phyloP scores from a whole-genome alignment of 2,329 filamentous ascomycete genomes.

The Arthrobotrys sinensis region DNA sequence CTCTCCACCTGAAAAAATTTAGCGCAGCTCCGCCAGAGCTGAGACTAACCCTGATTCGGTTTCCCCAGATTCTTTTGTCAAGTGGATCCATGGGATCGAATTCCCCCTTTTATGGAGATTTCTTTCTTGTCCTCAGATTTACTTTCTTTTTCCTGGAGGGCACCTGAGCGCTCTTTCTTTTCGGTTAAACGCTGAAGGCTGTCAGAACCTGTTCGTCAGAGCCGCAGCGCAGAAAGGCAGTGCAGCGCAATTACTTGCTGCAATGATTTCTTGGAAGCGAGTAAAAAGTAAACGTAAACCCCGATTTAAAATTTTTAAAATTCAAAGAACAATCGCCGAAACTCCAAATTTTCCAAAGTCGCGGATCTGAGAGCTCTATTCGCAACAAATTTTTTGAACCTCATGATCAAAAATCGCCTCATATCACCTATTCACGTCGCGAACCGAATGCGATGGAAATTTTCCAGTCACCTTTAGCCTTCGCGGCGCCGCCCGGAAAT shows the following conservation, averaged over 20 bases:
- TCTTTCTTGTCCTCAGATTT: neutral
- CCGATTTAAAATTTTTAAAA: constrained; percentile 20
- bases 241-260: constrained; percentile 4
- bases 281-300: constrained; percentile 32
- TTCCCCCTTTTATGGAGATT: constrained; percentile 47
- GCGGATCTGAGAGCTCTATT: constrained; percentile 18
- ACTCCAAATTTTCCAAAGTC: constrained; percentile 16
- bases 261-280: constrained; percentile 21
- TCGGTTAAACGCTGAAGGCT: constrained; percentile 33
- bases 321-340: constrained; percentile 29
- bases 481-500: neutral
- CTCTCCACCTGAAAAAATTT: constrained; percentile 19
- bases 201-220: constrained; percentile 16
- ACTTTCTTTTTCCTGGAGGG: constrained; percentile 5
- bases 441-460: constrained; percentile 15
- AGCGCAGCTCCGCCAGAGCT: constrained; percentile 15
- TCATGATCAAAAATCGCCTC: constrained; percentile 17
- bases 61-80: constrained; percentile 14
- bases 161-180: constrained; percentile 30
- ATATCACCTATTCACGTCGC: neutral
- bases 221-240: constrained; percentile 21
- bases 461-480: neutral
- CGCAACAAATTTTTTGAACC: constrained; percentile 9
- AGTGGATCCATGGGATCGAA: constrained; percentile 43
- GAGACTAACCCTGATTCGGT: constrained; percentile 14